A percentile compares a stretch with the other conserved stretches of the same genome.
Conservation (phyloP, 2,329 filamentous ascomycete genomes). For the Talaromyces sp. region DNA sequence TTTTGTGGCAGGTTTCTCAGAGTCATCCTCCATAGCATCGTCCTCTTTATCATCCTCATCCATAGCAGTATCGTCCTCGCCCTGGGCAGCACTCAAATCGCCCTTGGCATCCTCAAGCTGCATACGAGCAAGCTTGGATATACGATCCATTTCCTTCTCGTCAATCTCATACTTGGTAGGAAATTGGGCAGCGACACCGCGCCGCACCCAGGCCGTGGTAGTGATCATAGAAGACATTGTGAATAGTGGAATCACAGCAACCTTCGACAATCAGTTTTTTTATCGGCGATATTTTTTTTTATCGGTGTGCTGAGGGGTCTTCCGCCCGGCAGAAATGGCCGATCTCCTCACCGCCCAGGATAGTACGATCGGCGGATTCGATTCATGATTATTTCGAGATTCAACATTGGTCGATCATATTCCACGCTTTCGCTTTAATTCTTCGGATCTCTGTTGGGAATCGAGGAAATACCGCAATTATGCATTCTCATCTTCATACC, state of each 20-base stretch:
- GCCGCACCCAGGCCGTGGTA: conserved; percentile 73
- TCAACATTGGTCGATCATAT: not conserved
- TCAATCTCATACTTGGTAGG: conserved; percentile 75
- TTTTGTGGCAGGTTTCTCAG: conserved; percentile 22
- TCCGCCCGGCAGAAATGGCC: conserved; percentile 37
- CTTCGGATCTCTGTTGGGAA: conserved; percentile 2
- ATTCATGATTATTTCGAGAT: conserved; percentile 10
- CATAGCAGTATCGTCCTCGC: conserved; percentile 45
- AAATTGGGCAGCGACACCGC: conserved; percentile 75
- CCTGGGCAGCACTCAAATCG: conserved; percentile 73
- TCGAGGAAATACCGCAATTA: conserved; percentile 48
- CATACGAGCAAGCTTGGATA: conserved; percentile 72
- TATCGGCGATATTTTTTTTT: conserved; percentile 29
- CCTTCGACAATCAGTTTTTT: conserved; percentile 27
- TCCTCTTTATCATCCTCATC: conserved; percentile 45
- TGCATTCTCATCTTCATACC: conserved; percentile 98
- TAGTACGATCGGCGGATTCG: conserved; percentile 13
- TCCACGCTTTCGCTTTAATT: not conserved
- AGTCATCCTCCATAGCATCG: conserved; percentile 23
- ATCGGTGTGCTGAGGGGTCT: conserved; percentile 27
- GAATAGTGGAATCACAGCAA: conserved; percentile 16
- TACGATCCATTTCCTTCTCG: conserved; percentile 74
- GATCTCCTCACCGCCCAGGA: conserved; percentile 29
- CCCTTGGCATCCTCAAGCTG: conserved; percentile 91
- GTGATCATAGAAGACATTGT: conserved; percentile 70